phyloP scores from a whole-genome alignment of 179 eudicot species.

The Carnegiea gigantea region DNA sequence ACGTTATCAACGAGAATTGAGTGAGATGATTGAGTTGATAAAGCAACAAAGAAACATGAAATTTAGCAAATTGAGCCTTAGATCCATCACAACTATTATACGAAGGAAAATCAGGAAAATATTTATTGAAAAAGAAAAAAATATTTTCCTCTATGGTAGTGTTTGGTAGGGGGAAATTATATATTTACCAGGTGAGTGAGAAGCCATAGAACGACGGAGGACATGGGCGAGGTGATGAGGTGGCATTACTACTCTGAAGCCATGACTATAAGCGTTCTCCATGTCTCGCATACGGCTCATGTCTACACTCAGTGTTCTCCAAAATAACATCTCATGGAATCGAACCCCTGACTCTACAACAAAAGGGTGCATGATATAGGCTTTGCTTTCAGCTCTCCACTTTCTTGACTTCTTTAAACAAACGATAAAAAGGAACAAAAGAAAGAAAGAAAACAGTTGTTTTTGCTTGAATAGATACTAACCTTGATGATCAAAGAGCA shows the following conservation, averaged over 20 bases:
- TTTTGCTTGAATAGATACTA: background rate
- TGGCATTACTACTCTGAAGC: background rate
- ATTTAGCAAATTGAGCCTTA: too few relatives aligned
- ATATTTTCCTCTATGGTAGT: too few relatives aligned
- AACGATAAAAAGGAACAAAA: too few relatives aligned
- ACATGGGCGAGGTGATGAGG: constrained; percentile 1
- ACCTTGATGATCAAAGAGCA: background rate
- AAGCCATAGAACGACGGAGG: background rate
- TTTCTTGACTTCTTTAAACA: too few relatives aligned
- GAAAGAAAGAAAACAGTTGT: background rate
- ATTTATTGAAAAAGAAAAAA: too few relatives aligned
- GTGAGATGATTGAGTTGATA: too few relatives aligned
- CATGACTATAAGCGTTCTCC: background rate
- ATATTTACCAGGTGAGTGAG: background rate
- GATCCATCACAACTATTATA: too few relatives aligned
- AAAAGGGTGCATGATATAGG: background rate
- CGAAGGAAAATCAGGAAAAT: too few relatives aligned
- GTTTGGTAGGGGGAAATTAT: too few relatives aligned
- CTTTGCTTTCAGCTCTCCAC: too few relatives aligned
- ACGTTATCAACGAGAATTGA: background rate
- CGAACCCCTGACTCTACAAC: background rate
- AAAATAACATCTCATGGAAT: background rate
- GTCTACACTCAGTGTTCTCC: background rate
- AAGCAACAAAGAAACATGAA: too few relatives aligned
- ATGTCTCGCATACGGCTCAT: background rate